A percentile compares a stretch with the other conserved stretches of the same genome.
These are phyloP conservation scores for Caryopteris hybrid DNA, from an alignment of 305 asterid genomes.

Conservation along the genomic window DNA sequence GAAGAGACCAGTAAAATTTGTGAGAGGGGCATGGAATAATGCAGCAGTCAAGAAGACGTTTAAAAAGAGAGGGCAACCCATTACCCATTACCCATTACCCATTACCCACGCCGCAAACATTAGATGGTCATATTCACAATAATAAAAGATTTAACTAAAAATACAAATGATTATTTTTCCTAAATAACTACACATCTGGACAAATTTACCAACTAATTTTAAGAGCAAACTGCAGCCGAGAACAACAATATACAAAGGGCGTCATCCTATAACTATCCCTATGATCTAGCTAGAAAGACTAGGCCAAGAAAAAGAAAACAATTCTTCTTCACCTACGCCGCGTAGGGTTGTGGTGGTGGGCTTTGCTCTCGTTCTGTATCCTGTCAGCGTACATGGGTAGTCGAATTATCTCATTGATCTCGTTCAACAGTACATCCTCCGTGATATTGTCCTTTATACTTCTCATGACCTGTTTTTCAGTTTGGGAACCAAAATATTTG, in stretches of 20 bases:
- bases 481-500: too few relatives aligned
- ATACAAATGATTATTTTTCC: too few relatives aligned
- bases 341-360: slow-evolving; percentile 39
- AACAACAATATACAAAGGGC: slow-evolving; percentile 33
- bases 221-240: slow-evolving; percentile 16
- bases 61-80: too few relatives aligned
- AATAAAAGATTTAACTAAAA: too few relatives aligned
- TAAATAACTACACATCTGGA: too few relatives aligned
- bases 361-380: slow-evolving; percentile 80
- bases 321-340: slow-evolving; percentile 50
- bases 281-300: slow-evolving; percentile 17
- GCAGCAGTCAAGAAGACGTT: too few relatives aligned
- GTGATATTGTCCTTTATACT: slow-evolving; percentile 95
- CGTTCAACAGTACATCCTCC: slow-evolving; percentile 68
- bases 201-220: slow-evolving; percentile 25
- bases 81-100: too few relatives aligned
- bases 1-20: too few relatives aligned
- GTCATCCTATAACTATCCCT: slow-evolving; percentile 24
- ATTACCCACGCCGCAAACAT: too few relatives aligned
- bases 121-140: too few relatives aligned
- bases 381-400: slow-evolving; percentile 95
- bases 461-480: slow-evolving; percentile 66
- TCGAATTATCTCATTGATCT: slow-evolving; percentile 72
- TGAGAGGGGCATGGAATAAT: too few relatives aligned
- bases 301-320: not conserved